These are phyloP conservation scores for Dryas integrifolia DNA, from an alignment of 331 rosid species.

Conservation along the genomic window DNA sequence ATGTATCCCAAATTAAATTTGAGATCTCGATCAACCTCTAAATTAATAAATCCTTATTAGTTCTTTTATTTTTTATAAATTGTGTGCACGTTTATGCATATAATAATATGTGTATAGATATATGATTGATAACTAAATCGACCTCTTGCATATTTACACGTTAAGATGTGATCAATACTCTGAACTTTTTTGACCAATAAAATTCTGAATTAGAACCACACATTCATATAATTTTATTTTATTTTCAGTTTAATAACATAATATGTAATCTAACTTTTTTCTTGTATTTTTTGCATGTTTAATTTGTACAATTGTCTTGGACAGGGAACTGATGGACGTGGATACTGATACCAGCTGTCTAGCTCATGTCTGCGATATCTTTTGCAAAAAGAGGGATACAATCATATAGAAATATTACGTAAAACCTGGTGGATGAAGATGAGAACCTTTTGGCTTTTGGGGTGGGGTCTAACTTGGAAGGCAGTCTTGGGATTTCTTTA, in stretches of 20 bases:
- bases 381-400: constrained; percentile 4
- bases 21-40: not conserved
- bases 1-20: not conserved
- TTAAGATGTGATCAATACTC: too few relatives aligned
- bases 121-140: too few relatives aligned
- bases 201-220: too few relatives aligned
- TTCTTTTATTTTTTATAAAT: not conserved
- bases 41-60: not conserved
- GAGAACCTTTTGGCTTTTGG: constrained; percentile 4
- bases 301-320: not conserved
- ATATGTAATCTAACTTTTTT: too few relatives aligned
- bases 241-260: too few relatives aligned
- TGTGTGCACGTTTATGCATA: not conserved
- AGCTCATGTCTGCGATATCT: constrained; percentile 31
- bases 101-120: not conserved
- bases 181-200: too few relatives aligned
- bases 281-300: too few relatives aligned
- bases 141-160: too few relatives aligned
- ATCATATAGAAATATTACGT: not conserved
- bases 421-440: constrained; percentile 30
- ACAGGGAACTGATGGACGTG: constrained; percentile 22
- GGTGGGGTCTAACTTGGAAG: not conserved
- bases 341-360: constrained; percentile 23
- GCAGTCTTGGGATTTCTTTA: not conserved
- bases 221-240: too few relatives aligned